Percentiles rank a stretch among this genome's conserved stretches.
These are phyloP conservation scores for Myxozyma sirexii DNA, from an alignment of 805 yeast genomes.

Conservation along the genomic window DNA sequence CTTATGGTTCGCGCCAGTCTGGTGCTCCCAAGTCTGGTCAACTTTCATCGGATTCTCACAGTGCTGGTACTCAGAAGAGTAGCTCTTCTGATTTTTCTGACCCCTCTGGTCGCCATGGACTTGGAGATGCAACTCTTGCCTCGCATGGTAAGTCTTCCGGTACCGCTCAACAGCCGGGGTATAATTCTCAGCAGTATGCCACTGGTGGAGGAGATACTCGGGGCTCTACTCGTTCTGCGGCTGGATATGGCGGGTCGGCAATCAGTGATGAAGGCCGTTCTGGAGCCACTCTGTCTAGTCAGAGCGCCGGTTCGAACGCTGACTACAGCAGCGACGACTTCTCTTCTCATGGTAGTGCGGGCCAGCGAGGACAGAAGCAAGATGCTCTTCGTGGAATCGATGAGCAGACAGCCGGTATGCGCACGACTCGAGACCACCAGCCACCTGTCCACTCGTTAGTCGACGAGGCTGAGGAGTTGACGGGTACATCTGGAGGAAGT, in stretches of 20 bases:
- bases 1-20: background rate
- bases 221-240: constrained; percentile 5
- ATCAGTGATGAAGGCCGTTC: background rate
- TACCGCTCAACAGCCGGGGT: background rate
- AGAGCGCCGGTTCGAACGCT: background rate
- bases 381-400: background rate
- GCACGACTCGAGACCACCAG: background rate
- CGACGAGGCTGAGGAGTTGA: background rate
- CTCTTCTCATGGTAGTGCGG: background rate
- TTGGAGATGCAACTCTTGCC: background rate
- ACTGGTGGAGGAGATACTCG: constrained; percentile 1
- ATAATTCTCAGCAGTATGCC: background rate
- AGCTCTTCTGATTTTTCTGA: background rate
- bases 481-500: background rate
- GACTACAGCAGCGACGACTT: background rate
- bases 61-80: background rate
- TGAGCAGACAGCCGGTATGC: constrained; percentile 1
- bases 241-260: background rate
- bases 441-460: constrained; percentile 8
- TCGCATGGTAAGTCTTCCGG: background rate
- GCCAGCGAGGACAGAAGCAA: background rate
- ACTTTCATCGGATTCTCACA: background rate
- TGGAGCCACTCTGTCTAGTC: no score
- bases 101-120: background rate
- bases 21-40: background rate